Percentiles rank a stretch among this genome's conserved stretches.
Conservation (phyloP, 495 filamentous ascomycete species). For the Neurospora sp. region DNA sequence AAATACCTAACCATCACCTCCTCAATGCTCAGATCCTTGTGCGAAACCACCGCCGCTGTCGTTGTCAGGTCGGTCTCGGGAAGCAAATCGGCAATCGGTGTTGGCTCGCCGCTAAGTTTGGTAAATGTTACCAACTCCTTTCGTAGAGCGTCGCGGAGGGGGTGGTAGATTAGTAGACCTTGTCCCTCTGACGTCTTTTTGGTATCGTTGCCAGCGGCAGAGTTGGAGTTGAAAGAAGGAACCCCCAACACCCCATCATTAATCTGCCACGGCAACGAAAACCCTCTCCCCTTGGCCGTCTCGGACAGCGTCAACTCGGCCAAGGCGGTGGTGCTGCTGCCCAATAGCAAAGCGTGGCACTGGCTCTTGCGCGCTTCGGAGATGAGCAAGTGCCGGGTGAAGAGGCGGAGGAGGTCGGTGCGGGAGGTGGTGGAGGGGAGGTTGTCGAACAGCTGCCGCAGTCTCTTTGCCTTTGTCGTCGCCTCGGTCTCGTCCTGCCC, state of each 20-base stretch:
- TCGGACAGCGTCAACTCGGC: conserved; percentile 79
- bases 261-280: conserved; percentile 68
- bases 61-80: conserved; percentile 8
- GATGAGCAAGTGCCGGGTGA: conserved; percentile 61
- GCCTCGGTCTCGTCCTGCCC: conserved; percentile 9
- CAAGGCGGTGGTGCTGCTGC: conserved; percentile 76
- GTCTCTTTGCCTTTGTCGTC: conserved; percentile 23
- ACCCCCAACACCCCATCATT: conserved; percentile 58
- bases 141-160: conserved; percentile 67
- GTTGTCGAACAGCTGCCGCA: conserved; percentile 44
- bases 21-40: conserved; percentile 78
- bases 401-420: conserved; percentile 57
- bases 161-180: conserved; percentile 21
- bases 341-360: conserved; percentile 70
- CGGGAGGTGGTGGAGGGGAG: conserved; percentile 64
- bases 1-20: conserved; percentile 86
- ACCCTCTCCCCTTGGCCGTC: conserved; percentile 83
- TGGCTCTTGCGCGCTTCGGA: conserved; percentile 44
- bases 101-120: conserved; percentile 28
- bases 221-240: conserved; percentile 1
- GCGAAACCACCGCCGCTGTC: conserved; percentile 40
- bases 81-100: conserved; percentile 13
- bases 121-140: conserved; percentile 63
- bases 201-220: too few species aligned
- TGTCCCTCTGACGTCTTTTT: too few species aligned